These are phyloP conservation scores for Alternaria alternata DNA, from an alignment of 2,329 filamentous ascomycete genomes.

Conservation along the genomic window DNA sequence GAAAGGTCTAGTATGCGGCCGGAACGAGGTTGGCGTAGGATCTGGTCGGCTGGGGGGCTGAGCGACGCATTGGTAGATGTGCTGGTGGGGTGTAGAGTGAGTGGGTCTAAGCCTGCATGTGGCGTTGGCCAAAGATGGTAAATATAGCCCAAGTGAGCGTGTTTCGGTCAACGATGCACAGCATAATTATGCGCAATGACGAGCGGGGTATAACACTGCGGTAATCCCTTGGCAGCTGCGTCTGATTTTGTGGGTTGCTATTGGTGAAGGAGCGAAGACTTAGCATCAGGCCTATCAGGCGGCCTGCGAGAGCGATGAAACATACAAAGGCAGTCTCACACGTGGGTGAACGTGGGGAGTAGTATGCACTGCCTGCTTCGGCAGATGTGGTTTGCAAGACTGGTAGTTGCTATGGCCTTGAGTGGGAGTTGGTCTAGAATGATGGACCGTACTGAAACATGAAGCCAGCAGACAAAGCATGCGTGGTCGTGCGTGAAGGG, in stretches of 20 bases:
- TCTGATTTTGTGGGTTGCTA: slow-evolving; percentile 1
- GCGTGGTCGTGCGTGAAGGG: slow-evolving; percentile 2
- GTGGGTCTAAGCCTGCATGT: slow-evolving; percentile 24
- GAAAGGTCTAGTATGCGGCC: background rate
- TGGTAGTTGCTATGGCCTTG: background rate
- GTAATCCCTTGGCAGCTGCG: slow-evolving; percentile 18
- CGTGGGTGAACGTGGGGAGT: slow-evolving; percentile 13
- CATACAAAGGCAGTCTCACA: slow-evolving; percentile 7
- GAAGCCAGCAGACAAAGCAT: slow-evolving; percentile 3
- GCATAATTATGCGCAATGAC: slow-evolving; percentile 20
- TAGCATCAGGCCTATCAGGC: slow-evolving; percentile 5
- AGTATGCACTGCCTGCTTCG: slow-evolving; percentile 13
- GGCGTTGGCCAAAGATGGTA: slow-evolving; percentile 21
- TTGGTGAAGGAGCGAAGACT: slow-evolving; percentile 12
- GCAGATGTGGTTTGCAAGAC: background rate
- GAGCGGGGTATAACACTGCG: slow-evolving; percentile 16
- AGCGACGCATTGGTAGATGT: slow-evolving; percentile 23
- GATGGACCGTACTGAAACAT: background rate
- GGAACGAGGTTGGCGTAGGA: slow-evolving; percentile 13
- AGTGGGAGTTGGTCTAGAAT: background rate
- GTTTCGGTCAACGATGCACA: slow-evolving; percentile 21
- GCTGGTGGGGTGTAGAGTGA: slow-evolving; percentile 26
- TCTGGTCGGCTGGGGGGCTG: slow-evolving; percentile 33
- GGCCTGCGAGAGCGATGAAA: slow-evolving; percentile 24
- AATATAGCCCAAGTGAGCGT: slow-evolving; percentile 29